phyloP scores from a whole-genome alignment of 2,329 filamentous ascomycete genomes.

The Penicillium vulpinum region DNA sequence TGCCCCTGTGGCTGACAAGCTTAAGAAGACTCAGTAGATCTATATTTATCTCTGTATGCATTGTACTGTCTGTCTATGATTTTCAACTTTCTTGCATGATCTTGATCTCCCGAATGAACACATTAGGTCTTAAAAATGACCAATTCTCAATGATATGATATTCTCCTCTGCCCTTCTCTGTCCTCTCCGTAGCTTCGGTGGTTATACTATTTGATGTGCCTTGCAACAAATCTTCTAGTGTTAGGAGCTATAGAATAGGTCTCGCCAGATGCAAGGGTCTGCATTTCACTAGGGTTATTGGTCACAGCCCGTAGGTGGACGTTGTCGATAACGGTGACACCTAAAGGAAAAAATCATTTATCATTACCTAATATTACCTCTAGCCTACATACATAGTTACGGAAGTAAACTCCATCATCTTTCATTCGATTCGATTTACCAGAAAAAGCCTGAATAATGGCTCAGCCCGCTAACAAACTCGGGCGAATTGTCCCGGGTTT shows the following conservation, averaged over 20 bases:
- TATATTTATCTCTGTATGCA: constrained; percentile 13
- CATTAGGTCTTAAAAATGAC: not conserved
- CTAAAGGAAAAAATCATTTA: too few species aligned
- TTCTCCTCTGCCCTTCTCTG: not conserved
- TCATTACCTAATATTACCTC: not conserved
- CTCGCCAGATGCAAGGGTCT: too few species aligned
- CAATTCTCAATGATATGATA: not conserved
- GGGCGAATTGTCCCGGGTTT: not conserved
- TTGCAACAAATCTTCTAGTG: not conserved
- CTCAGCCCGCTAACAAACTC: not conserved
- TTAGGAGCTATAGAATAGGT: not conserved
- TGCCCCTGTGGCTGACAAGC: constrained; percentile 51
- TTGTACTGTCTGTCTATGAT: constrained; percentile 28
- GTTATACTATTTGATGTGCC: not conserved
- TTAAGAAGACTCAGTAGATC: constrained; percentile 51
- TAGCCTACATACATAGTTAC: not conserved
- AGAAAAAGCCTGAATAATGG: not conserved
- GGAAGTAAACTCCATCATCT: not conserved
- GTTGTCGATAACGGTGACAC: too few species aligned
- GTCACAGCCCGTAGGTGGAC: too few species aligned
- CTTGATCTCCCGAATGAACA: not conserved
- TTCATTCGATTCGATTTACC: not conserved
- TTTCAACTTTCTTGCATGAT: constrained; percentile 25
- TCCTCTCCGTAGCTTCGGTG: not conserved
- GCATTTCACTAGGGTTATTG: too few species aligned